Percentiles rank a stretch among this genome's conserved stretches.
Conservation (phyloP, 768 basidiomycete genomes). For the Hygrocybe coccinea region DNA sequence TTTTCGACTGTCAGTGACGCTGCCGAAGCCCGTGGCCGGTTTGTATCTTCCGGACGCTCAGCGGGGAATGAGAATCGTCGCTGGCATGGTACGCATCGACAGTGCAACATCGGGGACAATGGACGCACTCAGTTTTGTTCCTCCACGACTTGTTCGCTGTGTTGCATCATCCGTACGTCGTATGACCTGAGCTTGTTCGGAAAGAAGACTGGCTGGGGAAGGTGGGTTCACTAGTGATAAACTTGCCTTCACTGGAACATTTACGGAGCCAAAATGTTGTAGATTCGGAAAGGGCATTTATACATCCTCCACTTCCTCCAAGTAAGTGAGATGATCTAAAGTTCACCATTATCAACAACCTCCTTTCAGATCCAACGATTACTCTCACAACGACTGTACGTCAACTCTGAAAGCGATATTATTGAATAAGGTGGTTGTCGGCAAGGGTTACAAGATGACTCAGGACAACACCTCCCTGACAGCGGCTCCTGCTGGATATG, state of each 20-base stretch:
- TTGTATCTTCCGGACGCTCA: conserved; percentile 47
- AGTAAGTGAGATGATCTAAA: conserved; percentile 33
- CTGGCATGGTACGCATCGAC: conserved; percentile 68
- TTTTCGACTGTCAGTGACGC: conserved; percentile 34
- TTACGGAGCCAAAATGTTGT: conserved; percentile 1
- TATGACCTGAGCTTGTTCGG: conserved; percentile 60
- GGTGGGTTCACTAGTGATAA: conserved; percentile 35
- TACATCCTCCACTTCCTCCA: conserved; percentile 75
- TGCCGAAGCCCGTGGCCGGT: conserved; percentile 59
- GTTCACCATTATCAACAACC: background rate
- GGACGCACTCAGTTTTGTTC: conserved; percentile 53
- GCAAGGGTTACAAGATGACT: conserved; percentile 62
- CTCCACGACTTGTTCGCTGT: conserved; percentile 56
- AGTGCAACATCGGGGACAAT: conserved; percentile 60
- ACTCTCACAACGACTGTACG: conserved; percentile 53
- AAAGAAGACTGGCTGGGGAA: conserved; percentile 70
- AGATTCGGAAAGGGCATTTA: conserved; percentile 71
- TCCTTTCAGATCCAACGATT: conserved; percentile 55
- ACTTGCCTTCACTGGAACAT: background rate
- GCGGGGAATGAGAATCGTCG: conserved; percentile 69
- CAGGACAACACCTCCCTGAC: conserved; percentile 53
- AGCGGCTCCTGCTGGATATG: conserved; percentile 56
- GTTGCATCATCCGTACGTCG: conserved; percentile 59
- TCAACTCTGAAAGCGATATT: conserved; percentile 60
- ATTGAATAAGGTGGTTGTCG: conserved; percentile 71